phyloP scores from a whole-genome alignment of 108 stramenopile genomes.

The Stephanodiscus triporus region DNA sequence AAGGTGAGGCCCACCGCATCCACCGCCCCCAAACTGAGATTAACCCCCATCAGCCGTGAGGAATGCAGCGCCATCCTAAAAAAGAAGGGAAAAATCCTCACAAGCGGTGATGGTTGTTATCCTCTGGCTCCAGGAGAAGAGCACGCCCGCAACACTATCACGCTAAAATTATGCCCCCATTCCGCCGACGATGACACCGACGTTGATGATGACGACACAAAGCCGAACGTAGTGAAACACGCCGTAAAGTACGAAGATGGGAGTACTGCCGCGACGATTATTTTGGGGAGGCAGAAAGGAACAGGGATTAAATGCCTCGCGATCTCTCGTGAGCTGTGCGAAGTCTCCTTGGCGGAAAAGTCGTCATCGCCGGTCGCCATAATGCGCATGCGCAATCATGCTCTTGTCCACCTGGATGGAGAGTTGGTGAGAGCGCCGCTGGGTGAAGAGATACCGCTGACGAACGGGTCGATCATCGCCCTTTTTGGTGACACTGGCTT shows the following conservation, averaged over 20 bases:
- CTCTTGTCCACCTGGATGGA: slow-evolving; percentile 19
- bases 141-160: neutral
- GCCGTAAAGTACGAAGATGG: slow-evolving; percentile 29
- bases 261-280: neutral
- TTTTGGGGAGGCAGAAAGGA: slow-evolving; percentile 21
- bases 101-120: neutral
- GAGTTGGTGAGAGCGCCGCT: slow-evolving; percentile 5
- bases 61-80: slow-evolving; percentile 8
- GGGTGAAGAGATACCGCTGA: slow-evolving; percentile 13
- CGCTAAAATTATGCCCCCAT: slow-evolving; percentile 19
- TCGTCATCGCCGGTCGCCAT: neutral
- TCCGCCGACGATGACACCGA: neutral
- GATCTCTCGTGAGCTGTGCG: slow-evolving; percentile 35
- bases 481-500: slow-evolving; percentile 16
- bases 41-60: slow-evolving; percentile 17
- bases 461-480: slow-evolving; percentile 31
- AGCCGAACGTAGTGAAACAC: slow-evolving; percentile 2
- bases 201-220: slow-evolving; percentile 3
- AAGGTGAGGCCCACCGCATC: too few relatives aligned
- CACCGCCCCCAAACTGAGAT: too few relatives aligned
- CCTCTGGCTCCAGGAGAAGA: neutral
- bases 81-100: neutral
- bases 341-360: slow-evolving; percentile 21
- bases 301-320: slow-evolving; percentile 23
- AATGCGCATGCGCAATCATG: slow-evolving; percentile 36